A percentile compares a stretch with the other conserved stretches of the same genome.
These are phyloP conservation scores for Toxicodendron radicans DNA, from an alignment of 345 rosid genomes.

Conservation along the genomic window DNA sequence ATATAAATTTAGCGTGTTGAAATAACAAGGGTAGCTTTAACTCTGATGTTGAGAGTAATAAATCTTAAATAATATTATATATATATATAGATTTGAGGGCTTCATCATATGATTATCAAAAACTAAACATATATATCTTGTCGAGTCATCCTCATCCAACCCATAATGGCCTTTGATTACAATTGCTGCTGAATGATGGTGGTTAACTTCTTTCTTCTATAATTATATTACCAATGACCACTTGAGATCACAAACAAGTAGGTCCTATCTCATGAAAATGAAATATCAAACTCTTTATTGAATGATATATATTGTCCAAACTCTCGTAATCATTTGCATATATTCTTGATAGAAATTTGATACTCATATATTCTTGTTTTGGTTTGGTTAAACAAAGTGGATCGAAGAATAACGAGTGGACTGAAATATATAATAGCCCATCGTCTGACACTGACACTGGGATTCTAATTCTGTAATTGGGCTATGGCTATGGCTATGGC, in stretches of 20 bases:
- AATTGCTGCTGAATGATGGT: slow-evolving; percentile 27
- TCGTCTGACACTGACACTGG: no score
- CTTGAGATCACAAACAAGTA: slow-evolving; percentile 6
- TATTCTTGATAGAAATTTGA: background rate
- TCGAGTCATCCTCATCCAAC: background rate
- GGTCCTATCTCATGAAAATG: slow-evolving; percentile 10
- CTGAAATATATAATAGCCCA: no score
- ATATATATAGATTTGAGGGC: slow-evolving; percentile 22
- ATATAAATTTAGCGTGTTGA: background rate
- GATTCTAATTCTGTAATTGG: no score
- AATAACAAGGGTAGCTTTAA: background rate
- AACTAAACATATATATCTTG: no score
- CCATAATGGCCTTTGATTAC: slow-evolving; percentile 4
- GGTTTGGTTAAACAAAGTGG: slow-evolving; percentile 27
- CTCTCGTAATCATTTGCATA: background rate
- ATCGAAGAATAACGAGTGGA: slow-evolving; percentile 28
- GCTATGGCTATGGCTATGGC: no score
- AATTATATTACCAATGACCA: slow-evolving; percentile 14
- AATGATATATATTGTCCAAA: slow-evolving; percentile 19
- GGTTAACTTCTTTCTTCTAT: slow-evolving; percentile 11
- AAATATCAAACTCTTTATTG: slow-evolving; percentile 20
- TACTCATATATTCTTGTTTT: slow-evolving; percentile 52
- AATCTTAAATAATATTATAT: slow-evolving; percentile 27
- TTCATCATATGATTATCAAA: background rate
- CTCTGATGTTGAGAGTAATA: background rate